Base-by-base conservation (phyloP, 805 yeast species). In the Metschnikowia santaceciliae region DNA sequence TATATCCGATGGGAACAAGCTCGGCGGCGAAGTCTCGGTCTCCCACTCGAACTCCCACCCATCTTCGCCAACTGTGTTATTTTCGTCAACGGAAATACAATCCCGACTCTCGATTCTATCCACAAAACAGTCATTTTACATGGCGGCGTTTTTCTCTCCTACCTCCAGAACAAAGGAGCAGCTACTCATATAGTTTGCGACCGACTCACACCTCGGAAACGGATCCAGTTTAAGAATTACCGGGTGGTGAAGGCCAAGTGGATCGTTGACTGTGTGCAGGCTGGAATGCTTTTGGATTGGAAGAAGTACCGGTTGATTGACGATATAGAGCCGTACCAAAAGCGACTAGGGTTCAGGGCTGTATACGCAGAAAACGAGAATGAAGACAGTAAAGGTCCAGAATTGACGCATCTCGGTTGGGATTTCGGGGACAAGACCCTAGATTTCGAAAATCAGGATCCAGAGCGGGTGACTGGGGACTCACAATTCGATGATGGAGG, bases 121-220 rank as follows among this genome's bases (percentile, higher is more conserved):
- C 92, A 88, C 60, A 78, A 83, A 49, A 59, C 89, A 57, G 83
- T 92, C 2, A 80, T 88, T 2, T 57, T 81, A 8, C 79, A 91
- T 66, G 97, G 98, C 0, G 99, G 99, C 0, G 75, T 70, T 47
- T 88, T 87, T 54, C 62, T 85, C 20, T 86, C 85, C 54, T 83
- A 81, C 66, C 66, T 92, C 39, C 75, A 81, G 4, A 82, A 85
- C 4, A 91, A 91, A 63, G 78, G 86, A 3, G 74, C 77, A 10
- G 94, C 85, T 0, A 88, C 97, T 0, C 98, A 94, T 68, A 85
- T 92, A 3, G 72, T 94, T 3, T 95, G 97, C 6, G 82, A 84
- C 49, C 74, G 81, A 30, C 65, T 92, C 54, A 90, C 98, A 0
- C 89, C 94, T 0, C 73, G 86, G 48, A 92, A 94, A 66, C 70